A percentile compares a stretch with the other conserved stretches of the same genome.
Evolutionary conservation across 257 asterid species (phyloP).

Genomic region (Solanum acaule): DNA sequence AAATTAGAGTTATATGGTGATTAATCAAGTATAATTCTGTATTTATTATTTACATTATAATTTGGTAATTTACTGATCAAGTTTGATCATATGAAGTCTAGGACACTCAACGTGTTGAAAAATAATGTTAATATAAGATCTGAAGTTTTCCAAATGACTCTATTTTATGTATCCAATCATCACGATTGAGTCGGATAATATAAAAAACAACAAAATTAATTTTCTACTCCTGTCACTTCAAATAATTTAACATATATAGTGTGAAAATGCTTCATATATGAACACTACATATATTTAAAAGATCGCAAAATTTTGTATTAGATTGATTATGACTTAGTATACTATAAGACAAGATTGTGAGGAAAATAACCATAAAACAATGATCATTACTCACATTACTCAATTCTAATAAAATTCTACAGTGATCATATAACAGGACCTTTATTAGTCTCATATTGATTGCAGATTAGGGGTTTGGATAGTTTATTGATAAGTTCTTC

Average conservation of each 20-base stretch:
- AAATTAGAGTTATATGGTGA: not conserved
- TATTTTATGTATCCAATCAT: not conserved
- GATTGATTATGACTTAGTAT: not conserved
- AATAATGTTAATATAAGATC: not conserved
- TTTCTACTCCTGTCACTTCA: not conserved
- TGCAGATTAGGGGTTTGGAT: not conserved
- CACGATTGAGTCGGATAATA: not conserved
- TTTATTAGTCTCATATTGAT: not conserved
- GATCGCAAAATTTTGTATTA: not conserved
- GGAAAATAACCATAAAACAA: not conserved
- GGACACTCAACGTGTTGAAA: not conserved
- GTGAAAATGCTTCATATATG: not conserved
- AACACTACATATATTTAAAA: not conserved
- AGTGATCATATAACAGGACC: not conserved
- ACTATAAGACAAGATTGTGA: not conserved
- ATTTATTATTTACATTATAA: not conserved
- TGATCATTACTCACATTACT: not conserved
- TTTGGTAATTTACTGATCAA: not conserved
- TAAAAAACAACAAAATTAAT: not conserved
- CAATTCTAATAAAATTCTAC: not conserved
- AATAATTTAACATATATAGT: not conserved
- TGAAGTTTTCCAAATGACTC: not conserved
- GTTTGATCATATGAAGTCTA: not conserved
- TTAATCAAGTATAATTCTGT: not conserved
- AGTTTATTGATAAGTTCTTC: not conserved